Base-by-base conservation (phyloP, 108 stramenopile genomes). In the Nitzschia palea region DNA sequence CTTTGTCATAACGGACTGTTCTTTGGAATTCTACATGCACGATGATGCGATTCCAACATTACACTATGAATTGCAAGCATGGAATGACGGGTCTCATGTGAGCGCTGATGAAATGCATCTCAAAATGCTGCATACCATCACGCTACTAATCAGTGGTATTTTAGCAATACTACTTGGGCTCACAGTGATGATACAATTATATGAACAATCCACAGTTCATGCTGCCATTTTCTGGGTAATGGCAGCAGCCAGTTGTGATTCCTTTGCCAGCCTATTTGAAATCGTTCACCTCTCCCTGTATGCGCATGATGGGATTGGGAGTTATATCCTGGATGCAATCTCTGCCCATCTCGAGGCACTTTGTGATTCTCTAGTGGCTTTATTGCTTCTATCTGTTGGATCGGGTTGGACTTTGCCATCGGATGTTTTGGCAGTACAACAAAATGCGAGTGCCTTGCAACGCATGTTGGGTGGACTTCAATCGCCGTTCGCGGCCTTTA, bases 381-480 rank as follows among this genome's bases (percentile, higher is more conserved):
- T 89, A 27, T 42, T 94, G 25, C 57, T 88, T 32, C 62, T 94
- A 1, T 73, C 70, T 29, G 83, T 94, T 64, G 93, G 74, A 30
- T 75, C 86, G 37, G 93, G 93, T 6, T 94, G 93, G 93, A 94
- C 93, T 0, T 68, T 94, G 44, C 88, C 93, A 1, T 75, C 82
- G 10, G 89, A 91, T 73, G 84, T 84, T 0, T 44, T 86, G 15
- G 57, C 67, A 15, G 76, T 70, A 45, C 71, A 74, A 52, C 72
- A 63, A 32, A 76, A 66, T 55, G 63, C 76, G 22, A 76, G 28
- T 31, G 42, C 71, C 20, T 32, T 77, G 18, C 69, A 84, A 50
- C 59, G 72, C 25, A 50, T 77, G 28, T 28, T 88, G 14, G 70
- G 72, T 56, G 89, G 87, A 14, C 34, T 93, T 5, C 65, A 80